Base-by-base conservation (phyloP, 2,329 filamentous ascomycete species). In the Aspergillus nomiae region DNA sequence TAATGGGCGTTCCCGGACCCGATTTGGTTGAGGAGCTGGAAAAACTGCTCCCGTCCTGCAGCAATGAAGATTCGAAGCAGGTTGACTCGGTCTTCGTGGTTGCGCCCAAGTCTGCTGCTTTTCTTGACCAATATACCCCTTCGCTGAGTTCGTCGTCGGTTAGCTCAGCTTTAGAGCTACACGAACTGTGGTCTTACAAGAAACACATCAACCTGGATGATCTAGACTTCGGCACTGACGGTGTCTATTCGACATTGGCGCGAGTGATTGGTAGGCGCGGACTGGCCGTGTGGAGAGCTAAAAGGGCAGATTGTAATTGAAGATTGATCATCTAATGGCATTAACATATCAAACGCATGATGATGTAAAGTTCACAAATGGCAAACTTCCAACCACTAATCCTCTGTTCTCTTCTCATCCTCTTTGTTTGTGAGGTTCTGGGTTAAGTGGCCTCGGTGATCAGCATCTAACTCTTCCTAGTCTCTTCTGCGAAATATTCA, bases 131-230 rank as follows among this genome's bases (percentile, higher is more conserved):
- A 34, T 82, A 78, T 64, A 67, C 71, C 2, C 58, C 64, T 2
- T 53, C 64, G 11, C 56, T 62, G 8, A 53, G 58, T 7, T 45
- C 69, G 10, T 19, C 26, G 28, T 51, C 65, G 45, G 65, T 67
- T 30, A 28, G 67, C 8, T 65, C 71, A 10, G 65, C 70, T 48
- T 67, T 80, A 24, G 67, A 73, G 53, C 70, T 82, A 26, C 71
- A 76, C 57, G 74, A 76, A 24, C 70, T 83, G 4, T 83, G 79
- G 77, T 78, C 73, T 9, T 82, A 80, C 62, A 70, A 71, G 50
- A 75, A 76, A 48, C 83, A 85, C 67, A 64, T 85, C 54, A 84
- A 83, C 62, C 70, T 85, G 21, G 83, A 85, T 67, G 83, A 85
- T 71, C 69, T 85, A 63, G 83, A 85, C 66, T 80, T 85, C 63